Percentiles rank a stretch among this genome's conserved stretches.
Evolutionary conservation across 1,284 basidiomycete genomes (phyloP).

Genomic region (Vanrija sp.): DNA sequence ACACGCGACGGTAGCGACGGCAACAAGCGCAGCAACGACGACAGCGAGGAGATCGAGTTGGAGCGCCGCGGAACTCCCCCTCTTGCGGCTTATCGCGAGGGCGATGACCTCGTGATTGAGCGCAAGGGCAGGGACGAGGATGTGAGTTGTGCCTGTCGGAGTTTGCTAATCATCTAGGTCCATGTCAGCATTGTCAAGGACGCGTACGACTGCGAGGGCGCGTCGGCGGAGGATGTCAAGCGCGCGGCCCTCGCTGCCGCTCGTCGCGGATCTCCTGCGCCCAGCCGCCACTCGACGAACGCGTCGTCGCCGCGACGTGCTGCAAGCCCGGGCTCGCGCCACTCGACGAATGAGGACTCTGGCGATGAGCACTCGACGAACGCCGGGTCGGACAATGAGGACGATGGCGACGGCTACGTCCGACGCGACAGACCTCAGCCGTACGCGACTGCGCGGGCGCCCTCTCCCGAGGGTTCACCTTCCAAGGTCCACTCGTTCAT

Average conservation of each 20-base stretch:
- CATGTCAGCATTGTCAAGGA: background rate
- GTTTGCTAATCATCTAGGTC: no score
- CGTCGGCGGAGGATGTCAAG: background rate
- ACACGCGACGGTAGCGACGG: conserved; percentile 44
- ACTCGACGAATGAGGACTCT: background rate
- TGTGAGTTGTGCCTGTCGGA: background rate
- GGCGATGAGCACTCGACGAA: conserved; percentile 16
- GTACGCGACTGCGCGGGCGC: background rate
- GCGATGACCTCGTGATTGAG: conserved; percentile 64
- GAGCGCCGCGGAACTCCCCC: conserved; percentile 35
- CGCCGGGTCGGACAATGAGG: conserved; percentile 10
- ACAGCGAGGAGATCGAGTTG: conserved; percentile 13
- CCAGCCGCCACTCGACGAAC: background rate
- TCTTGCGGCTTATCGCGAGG: conserved; percentile 63
- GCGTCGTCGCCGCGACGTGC: background rate
- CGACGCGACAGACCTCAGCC: conserved; percentile 6
- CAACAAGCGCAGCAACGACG: conserved; percentile 19
- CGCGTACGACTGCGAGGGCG: background rate
- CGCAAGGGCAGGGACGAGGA: conserved; percentile 57
- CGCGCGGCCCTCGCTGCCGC: background rate
- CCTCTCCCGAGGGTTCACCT: background rate
- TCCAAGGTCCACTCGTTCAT: conserved; percentile 17
- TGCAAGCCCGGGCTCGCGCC: background rate
- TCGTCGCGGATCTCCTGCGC: background rate
- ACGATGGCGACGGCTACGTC: conserved; percentile 11